These are phyloP conservation scores for Penicillium turbatum DNA, from an alignment of 495 filamentous ascomycete species.

Conservation along the genomic window DNA sequence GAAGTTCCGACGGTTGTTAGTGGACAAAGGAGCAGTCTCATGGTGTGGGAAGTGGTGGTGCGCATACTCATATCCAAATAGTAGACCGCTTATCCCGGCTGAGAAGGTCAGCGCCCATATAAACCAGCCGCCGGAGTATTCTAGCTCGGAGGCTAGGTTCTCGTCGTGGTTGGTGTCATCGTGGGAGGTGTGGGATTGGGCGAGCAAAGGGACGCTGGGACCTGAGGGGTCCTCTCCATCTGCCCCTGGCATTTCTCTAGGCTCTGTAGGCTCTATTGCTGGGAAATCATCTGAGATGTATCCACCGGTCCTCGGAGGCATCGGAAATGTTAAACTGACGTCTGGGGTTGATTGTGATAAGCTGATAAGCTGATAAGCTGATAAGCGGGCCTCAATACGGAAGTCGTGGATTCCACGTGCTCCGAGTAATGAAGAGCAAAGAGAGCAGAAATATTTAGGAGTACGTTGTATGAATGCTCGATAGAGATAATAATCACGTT, in stretches of 20 bases:
- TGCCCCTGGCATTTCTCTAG: constrained; percentile 22
- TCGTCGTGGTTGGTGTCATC: constrained; percentile 14
- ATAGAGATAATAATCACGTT: neutral
- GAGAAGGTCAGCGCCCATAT: constrained; percentile 76
- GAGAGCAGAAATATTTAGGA: neutral
- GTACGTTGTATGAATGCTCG: neutral
- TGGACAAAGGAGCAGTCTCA: neutral
- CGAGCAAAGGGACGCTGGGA: constrained; percentile 31
- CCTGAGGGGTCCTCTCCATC: constrained; percentile 23
- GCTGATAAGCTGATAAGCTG: constrained; percentile 11
- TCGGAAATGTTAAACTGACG: neutral
- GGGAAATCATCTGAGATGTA: constrained; percentile 6
- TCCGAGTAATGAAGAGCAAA: neutral
- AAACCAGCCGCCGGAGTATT: constrained; percentile 38
- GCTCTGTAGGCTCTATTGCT: constrained; percentile 4
- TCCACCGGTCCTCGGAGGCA: neutral
- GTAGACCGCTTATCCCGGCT: constrained; percentile 77
- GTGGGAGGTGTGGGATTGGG: constrained; percentile 11
- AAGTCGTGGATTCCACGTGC: constrained; percentile 2
- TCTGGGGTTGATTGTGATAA: constrained; percentile 17
- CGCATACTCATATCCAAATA: constrained; percentile 78
- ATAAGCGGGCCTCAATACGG: neutral
- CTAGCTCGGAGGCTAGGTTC: constrained; percentile 8
- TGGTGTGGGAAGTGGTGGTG: neutral
- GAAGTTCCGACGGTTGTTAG: constrained; percentile 15